Conservation (phyloP, 2,329 filamentous ascomycete genomes). For the Pseudogymnoascus sp. region DNA sequence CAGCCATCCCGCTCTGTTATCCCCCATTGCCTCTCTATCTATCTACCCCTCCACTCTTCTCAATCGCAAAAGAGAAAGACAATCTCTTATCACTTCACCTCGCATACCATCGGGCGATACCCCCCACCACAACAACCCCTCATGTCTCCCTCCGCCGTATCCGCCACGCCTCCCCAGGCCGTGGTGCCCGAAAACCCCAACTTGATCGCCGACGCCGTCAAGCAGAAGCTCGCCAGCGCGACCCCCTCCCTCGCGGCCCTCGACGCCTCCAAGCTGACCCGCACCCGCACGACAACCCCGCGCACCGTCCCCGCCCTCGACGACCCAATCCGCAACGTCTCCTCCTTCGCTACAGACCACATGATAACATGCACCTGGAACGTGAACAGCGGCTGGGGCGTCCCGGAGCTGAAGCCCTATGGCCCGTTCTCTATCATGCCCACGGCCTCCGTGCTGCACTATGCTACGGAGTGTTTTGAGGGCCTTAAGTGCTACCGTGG, state of each 20-base stretch:
- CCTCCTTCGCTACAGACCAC: slow-evolving; percentile 58
- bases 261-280: slow-evolving; percentile 52
- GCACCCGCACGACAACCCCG: slow-evolving; percentile 42
- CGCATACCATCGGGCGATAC: not conserved
- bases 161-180: slow-evolving; percentile 30
- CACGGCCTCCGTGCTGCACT: slow-evolving; percentile 73
- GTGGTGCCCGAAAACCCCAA: slow-evolving; percentile 38
- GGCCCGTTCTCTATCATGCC: slow-evolving; percentile 71
- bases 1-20: not conserved
- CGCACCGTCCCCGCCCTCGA: slow-evolving; percentile 43
- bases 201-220: slow-evolving; percentile 44
- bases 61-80: not conserved
- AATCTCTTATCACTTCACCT: not conserved
- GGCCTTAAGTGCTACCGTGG: slow-evolving; percentile 80
- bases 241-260: slow-evolving; percentile 31
- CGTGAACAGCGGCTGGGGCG: slow-evolving; percentile 56
- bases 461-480: slow-evolving; percentile 84
- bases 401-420: slow-evolving; percentile 67
- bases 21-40: not conserved
- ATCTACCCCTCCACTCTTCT: not conserved
- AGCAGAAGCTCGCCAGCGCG: slow-evolving; percentile 58
- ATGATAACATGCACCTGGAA: slow-evolving; percentile 72
- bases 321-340: slow-evolving; percentile 28
- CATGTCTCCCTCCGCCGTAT: slow-evolving; percentile 41
- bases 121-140: slow-evolving; percentile 13